Conservation (phyloP, 1,284 basidiomycete species). For the Tilletia setariae region DNA sequence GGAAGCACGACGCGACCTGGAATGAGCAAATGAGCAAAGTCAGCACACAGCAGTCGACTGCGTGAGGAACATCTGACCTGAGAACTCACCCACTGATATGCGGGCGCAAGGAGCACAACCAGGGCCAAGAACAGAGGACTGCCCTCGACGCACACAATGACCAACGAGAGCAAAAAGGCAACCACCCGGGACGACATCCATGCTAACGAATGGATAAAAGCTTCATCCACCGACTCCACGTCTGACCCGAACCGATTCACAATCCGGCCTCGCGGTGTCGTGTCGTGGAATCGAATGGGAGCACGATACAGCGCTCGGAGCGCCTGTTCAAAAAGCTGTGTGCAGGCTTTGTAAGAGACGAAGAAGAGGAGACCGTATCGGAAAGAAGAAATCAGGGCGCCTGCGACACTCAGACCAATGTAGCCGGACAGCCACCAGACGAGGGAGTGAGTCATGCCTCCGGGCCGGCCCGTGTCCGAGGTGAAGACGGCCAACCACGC, state of each 20-base stretch:
- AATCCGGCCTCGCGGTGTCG: neutral
- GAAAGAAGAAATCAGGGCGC: neutral
- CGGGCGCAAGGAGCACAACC: neutral
- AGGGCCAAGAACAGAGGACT: neutral
- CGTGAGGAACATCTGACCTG: no score
- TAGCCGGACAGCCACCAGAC: slow-evolving; percentile 7
- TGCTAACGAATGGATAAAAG: neutral
- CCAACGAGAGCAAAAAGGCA: neutral
- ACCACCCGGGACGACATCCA: neutral
- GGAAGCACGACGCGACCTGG: neutral
- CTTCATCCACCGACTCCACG: neutral
- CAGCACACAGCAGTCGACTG: neutral
- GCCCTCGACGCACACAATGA: slow-evolving; percentile 3
- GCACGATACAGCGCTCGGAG: slow-evolving; percentile 1
- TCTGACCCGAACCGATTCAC: slow-evolving; percentile 11
- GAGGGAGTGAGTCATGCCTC: neutral
- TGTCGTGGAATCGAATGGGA: slow-evolving; percentile 4
- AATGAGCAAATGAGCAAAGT: neutral
- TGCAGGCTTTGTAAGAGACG: neutral
- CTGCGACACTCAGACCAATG: neutral
- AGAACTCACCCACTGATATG: neutral
- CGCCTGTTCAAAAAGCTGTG: neutral
- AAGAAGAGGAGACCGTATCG: neutral
- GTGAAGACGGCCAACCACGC: neutral
- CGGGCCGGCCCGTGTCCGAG: neutral